Conservation (phyloP, 768 basidiomycete genomes). For the Guyanaporus albipodus region DNA sequence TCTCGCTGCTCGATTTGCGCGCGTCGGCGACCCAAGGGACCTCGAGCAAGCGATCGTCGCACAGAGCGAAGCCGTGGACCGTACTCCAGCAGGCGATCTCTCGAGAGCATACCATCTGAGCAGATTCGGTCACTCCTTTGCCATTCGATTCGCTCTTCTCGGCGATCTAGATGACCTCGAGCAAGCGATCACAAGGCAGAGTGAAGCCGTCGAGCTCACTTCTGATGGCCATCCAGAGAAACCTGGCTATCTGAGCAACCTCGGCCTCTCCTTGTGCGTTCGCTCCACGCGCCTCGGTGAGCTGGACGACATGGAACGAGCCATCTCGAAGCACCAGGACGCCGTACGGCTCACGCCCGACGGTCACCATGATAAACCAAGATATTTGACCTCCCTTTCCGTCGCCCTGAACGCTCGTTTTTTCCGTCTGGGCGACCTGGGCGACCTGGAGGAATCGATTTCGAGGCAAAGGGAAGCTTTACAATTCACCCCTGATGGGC, state of each 20-base stretch:
- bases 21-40: too few relatives aligned
- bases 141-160: not conserved
- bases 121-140: too few relatives aligned
- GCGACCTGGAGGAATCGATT: not conserved
- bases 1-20: too few relatives aligned
- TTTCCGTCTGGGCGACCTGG: not conserved
- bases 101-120: too few relatives aligned
- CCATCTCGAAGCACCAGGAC: not conserved
- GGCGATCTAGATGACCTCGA: not conserved
- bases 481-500: not conserved
- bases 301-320: not conserved
- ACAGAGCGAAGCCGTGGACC: too few relatives aligned
- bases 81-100: too few relatives aligned
- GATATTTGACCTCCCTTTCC: not conserved
- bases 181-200: not conserved
- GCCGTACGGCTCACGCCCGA: not conserved
- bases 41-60: too few relatives aligned
- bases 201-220: not conserved
- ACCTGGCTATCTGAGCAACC: not conserved
- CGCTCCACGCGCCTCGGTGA: not conserved
- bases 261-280: not conserved
- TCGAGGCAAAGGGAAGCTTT: not conserved
- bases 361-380: not conserved
- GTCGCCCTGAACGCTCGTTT: not conserved
- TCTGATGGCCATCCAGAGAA: not conserved